phyloP scores from a whole-genome alignment of 1,139 yeast genomes.

The Debaryomycetaceae sp. region DNA sequence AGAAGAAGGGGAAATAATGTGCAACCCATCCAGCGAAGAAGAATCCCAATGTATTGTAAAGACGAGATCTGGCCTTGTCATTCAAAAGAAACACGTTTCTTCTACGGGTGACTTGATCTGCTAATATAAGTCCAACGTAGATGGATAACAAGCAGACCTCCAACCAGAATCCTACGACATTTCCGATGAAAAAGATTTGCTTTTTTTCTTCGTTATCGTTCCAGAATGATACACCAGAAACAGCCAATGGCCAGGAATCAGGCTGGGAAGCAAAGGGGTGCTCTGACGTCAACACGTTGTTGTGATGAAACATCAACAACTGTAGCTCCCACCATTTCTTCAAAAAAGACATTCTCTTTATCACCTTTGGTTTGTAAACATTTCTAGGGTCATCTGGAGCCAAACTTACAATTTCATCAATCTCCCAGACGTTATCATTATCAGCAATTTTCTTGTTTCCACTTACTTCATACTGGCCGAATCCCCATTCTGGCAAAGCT shows the following conservation, averaged over 20 bases:
- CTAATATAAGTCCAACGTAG: constrained; percentile 57
- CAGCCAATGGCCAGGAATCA: constrained; percentile 86
- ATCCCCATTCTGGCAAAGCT: constrained; percentile 27
- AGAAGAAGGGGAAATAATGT: constrained; percentile 86
- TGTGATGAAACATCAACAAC: constrained; percentile 84
- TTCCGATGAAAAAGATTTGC: constrained; percentile 89
- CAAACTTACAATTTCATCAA: constrained; percentile 70
- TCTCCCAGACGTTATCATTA: constrained; percentile 65
- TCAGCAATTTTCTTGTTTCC: constrained; percentile 84
- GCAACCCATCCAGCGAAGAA: constrained; percentile 83
- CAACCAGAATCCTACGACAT: constrained; percentile 89
- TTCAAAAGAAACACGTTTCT: constrained; percentile 61
- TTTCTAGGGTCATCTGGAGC: constrained; percentile 54
- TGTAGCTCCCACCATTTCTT: constrained; percentile 90
- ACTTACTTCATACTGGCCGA: constrained; percentile 44
- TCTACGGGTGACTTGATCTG: constrained; percentile 76
- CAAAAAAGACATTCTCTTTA: constrained; percentile 65
- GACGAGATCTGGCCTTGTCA: constrained; percentile 62
- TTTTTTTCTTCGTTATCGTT: constrained; percentile 59
- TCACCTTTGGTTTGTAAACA: constrained; percentile 53
- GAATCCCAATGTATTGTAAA: constrained; percentile 81
- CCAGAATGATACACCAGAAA: constrained; percentile 96
- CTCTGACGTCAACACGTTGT: constrained; percentile 77
- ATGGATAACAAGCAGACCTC: constrained; percentile 68
- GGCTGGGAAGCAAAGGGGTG: constrained; percentile 98